Evolutionary conservation across 306 rosid species (phyloP).

Genomic region (Styphnolobium japonicum): DNA sequence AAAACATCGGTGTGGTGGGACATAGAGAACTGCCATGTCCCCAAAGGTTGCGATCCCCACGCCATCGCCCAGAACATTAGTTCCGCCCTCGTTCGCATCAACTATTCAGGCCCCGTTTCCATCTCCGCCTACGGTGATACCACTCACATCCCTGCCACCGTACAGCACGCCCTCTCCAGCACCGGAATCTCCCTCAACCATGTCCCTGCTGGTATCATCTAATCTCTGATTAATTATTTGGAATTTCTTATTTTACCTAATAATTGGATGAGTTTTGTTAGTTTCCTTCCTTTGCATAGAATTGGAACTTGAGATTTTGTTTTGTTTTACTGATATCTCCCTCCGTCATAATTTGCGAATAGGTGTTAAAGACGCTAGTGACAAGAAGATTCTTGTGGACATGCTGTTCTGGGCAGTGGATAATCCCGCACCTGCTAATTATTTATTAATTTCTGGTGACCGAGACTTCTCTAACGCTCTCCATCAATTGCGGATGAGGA

Average conservation of each 20-base stretch:
- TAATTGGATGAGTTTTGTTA: not conserved
- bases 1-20: conserved; percentile 97
- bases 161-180: conserved; percentile 85
- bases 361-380: conserved; percentile 96
- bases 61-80: conserved; percentile 85
- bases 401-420: conserved; percentile 99
- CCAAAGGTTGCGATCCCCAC: conserved; percentile 62
- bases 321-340: not conserved
- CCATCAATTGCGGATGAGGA: conserved; percentile 90
- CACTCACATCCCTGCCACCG: conserved; percentile 53
- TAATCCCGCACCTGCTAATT: conserved; percentile 90
- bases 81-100: conserved; percentile 69
- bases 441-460: conserved; percentile 84
- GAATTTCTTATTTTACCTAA: not conserved
- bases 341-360: not conserved
- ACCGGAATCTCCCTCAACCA: conserved; percentile 90
- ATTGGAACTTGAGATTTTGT: not conserved
- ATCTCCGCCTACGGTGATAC: conserved; percentile 91
- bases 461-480: conserved; percentile 94
- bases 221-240: not conserved
- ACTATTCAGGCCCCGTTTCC: conserved; percentile 80
- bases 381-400: conserved; percentile 90
- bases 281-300: not conserved
- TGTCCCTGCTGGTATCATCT: conserved; percentile 75
- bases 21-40: conserved; percentile 90